Evolutionary conservation across 352 stramenopile species (phyloP), one percentile per base, ranked within the genome.

Genomic region (Globisporangium sylvaticum): DNA sequence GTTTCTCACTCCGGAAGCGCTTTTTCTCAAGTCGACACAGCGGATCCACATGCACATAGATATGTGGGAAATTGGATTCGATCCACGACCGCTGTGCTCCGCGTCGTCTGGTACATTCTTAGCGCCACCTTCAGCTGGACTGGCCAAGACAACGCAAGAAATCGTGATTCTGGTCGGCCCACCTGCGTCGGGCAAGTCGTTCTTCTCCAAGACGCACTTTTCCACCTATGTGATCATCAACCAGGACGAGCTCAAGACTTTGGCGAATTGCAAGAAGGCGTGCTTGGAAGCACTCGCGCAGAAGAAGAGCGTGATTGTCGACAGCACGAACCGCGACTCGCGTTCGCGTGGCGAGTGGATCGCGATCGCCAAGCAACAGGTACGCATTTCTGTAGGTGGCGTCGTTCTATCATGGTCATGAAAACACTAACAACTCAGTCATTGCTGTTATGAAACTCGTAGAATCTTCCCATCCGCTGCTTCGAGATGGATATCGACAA

Each of bases 171-270:
- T 91, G 12, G 80, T 85, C 24, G 91, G 78, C 18, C 81, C 87
- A 50, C 89, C 83, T 52, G 84, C 81, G n/a, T 93, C 74, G 50
- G 89, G 85, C 18, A 92, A 92, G 66, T 92, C 75, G 56, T 82
- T 83, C 67, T 87, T 92, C 20, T 75, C 76, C 2, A 71, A 71
- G 31, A 79, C 75, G 9, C 64, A 73, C 52, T 76, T 90, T 12
- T 67, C 59, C 15, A 75, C 72, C 1, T 96, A 97, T 75, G 68
- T 73, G 8, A 62, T 84, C 42, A 75, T 97, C 34, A 97, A 82
- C 37, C 91, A 97, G 71, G 91, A 97, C 64, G 83, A 91, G 31
- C 77, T 97, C 44, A 90, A 90, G 59, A 96, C 84, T 6, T 62
- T 83, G 31, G 65, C 71, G 2, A 94, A 90, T 58, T 97, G 91